Conservation (phyloP, 352 stramenopile genomes). For the Phytophthora meadii region DNA sequence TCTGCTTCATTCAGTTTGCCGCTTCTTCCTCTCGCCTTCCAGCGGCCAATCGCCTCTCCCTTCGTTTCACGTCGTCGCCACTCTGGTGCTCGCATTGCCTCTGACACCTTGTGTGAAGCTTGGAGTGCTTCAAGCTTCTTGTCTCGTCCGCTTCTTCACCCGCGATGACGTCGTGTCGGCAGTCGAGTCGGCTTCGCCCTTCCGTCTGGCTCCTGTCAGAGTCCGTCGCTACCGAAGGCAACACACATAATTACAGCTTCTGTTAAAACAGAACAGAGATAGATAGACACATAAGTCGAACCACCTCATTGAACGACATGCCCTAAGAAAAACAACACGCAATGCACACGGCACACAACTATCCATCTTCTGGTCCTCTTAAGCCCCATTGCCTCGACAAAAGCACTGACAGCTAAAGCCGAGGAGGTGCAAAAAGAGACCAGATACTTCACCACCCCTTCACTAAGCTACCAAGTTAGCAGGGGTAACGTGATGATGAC, state of each 20-base stretch:
- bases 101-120: constrained; percentile 20
- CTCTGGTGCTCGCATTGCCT: constrained; percentile 18
- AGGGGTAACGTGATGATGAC: neutral
- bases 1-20: constrained; percentile 31
- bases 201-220: constrained; percentile 68
- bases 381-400: constrained; percentile 11
- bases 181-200: constrained; percentile 67
- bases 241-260: constrained; percentile 93
- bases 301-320: constrained; percentile 61
- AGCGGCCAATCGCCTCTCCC: constrained; percentile 20
- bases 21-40: constrained; percentile 19
- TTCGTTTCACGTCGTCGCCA: constrained; percentile 9
- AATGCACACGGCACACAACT: constrained; percentile 43
- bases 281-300: constrained; percentile 89
- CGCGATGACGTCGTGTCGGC: constrained; percentile 50
- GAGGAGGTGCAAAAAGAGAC: constrained; percentile 4
- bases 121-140: constrained; percentile 54
- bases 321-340: constrained; percentile 47
- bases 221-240: constrained; percentile 81
- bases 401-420: constrained; percentile 34
- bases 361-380: constrained; percentile 5
- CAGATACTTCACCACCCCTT: constrained; percentile 8
- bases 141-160: constrained; percentile 81
- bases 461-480: constrained; percentile 13
- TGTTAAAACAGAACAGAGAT: constrained; percentile 91